These are phyloP conservation scores for Aureobasidium sp. DNA, from an alignment of 2,329 filamentous ascomycete genomes.

Conservation along the genomic window DNA sequence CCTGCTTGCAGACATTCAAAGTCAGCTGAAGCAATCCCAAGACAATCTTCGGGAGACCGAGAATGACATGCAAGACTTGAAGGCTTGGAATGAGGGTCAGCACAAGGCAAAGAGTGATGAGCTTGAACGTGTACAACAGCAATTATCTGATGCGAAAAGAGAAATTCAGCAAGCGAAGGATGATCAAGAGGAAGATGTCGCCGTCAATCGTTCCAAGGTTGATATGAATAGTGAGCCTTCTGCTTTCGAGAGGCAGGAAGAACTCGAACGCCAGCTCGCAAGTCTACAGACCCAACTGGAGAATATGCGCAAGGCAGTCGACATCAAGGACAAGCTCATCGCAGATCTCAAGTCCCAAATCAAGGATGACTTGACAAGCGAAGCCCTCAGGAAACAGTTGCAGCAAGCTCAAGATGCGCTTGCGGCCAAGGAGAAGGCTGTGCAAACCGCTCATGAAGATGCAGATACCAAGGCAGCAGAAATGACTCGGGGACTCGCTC, in stretches of 20 bases:
- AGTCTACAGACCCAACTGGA: not conserved
- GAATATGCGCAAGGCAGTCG: not conserved
- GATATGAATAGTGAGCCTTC: conserved; percentile 12
- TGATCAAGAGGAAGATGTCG: not conserved
- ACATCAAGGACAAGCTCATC: not conserved
- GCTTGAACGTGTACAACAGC: conserved; percentile 3
- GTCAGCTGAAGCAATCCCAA: conserved; percentile 7
- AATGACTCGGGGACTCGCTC: conserved; percentile 2
- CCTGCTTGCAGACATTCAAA: not conserved
- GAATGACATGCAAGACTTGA: conserved; percentile 7
- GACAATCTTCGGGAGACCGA: not conserved
- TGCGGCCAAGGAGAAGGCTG: not conserved
- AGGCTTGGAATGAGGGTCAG: not conserved
- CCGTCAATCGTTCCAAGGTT: conserved; percentile 17
- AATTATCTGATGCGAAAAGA: not conserved
- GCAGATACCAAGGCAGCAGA: conserved; percentile 10
- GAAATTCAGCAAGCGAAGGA: not conserved
- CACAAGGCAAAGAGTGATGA: conserved; percentile 4
- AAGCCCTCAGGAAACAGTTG: not conserved
- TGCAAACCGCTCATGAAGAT: not conserved
- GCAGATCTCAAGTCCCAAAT: not conserved
- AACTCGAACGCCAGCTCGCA: not conserved
- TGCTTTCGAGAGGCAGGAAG: conserved; percentile 20
- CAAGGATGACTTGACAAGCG: not conserved
- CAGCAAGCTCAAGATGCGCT: conserved; percentile 7